A percentile compares a stretch with the other conserved stretches of the same genome.
Evolutionary conservation across 805 yeast genomes (phyloP).

Genomic region (Danielozyma ontarioensis): DNA sequence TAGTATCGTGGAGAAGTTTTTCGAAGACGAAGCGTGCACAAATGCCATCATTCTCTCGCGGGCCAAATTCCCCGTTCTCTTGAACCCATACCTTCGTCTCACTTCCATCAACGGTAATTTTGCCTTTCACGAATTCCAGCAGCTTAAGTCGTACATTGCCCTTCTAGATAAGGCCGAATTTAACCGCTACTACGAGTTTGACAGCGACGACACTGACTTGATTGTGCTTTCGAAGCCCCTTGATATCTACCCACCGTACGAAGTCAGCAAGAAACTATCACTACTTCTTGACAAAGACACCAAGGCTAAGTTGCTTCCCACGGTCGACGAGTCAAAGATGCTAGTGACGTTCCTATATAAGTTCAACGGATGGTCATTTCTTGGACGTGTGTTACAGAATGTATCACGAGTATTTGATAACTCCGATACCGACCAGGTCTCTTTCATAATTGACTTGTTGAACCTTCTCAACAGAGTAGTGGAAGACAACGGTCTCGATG

Average conservation of each 20-base stretch:
- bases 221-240: conserved; percentile 46
- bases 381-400: conserved; percentile 76
- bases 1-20: conserved; percentile 40
- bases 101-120: conserved; percentile 59
- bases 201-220: conserved; percentile 48
- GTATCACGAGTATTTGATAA: conserved; percentile 39
- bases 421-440: conserved; percentile 33
- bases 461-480: conserved; percentile 47
- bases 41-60: conserved; percentile 49
- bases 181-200: conserved; percentile 37
- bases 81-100: conserved; percentile 57
- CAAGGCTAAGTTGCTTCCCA: conserved; percentile 64
- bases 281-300: conserved; percentile 47
- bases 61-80: conserved; percentile 69
- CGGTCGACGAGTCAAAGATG: conserved; percentile 26
- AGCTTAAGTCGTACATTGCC: conserved; percentile 59
- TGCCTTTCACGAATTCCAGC: conserved; percentile 58
- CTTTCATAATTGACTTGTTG: conserved; percentile 43
- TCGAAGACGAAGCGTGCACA: conserved; percentile 38
- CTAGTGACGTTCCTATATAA: conserved; percentile 64
- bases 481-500: conserved; percentile 27
- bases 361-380: conserved; percentile 82
- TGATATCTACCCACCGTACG: conserved; percentile 54
- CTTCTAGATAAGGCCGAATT: conserved; percentile 36
- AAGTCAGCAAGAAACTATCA: conserved; percentile 41